Evolutionary conservation across 2,329 filamentous ascomycete species (phyloP).

Genomic region (Penicillium sp.): DNA sequence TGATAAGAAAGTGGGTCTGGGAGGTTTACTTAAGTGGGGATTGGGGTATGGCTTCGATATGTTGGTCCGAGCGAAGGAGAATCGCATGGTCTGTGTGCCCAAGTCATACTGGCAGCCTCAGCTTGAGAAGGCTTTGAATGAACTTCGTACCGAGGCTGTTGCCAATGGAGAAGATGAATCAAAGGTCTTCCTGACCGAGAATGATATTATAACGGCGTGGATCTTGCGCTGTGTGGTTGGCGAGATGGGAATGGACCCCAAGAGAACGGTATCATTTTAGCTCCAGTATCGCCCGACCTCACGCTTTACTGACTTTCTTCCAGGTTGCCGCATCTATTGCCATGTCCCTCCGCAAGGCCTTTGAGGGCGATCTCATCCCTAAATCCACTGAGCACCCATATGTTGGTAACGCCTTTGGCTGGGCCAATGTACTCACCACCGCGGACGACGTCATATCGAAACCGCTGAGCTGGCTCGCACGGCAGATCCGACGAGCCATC

Average conservation of each 20-base stretch:
- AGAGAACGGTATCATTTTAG: background rate
- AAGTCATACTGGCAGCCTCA: slow-evolving; percentile 15
- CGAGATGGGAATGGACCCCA: slow-evolving; percentile 7
- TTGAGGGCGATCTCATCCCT: slow-evolving; percentile 17
- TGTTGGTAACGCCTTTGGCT: slow-evolving; percentile 19
- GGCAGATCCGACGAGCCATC: slow-evolving; percentile 13
- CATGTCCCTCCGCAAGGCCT: slow-evolving; percentile 20
- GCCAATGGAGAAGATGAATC: slow-evolving; percentile 10
- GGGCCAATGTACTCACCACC: slow-evolving; percentile 14
- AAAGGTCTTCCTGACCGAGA: slow-evolving; percentile 17
- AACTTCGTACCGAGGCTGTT: slow-evolving; percentile 12
- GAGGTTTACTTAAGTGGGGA: slow-evolving; percentile 16
- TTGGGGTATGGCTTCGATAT: slow-evolving; percentile 18
- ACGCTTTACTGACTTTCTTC: background rate
- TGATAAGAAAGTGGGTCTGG: slow-evolving; percentile 7
- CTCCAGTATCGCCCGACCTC: background rate
- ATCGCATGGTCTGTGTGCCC: slow-evolving; percentile 19
- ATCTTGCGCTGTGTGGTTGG: slow-evolving; percentile 15
- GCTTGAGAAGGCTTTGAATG: slow-evolving; percentile 11
- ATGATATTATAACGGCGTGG: slow-evolving; percentile 19
- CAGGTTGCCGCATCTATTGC: slow-evolving; percentile 13
- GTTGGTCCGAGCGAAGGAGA: slow-evolving; percentile 18
- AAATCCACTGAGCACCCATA: slow-evolving; percentile 11
- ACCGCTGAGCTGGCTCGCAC: slow-evolving; percentile 17
- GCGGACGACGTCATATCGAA: slow-evolving; percentile 11